Base-by-base conservation (phyloP, 139 green algal species). In the Chlorella sorokiniana region DNA sequence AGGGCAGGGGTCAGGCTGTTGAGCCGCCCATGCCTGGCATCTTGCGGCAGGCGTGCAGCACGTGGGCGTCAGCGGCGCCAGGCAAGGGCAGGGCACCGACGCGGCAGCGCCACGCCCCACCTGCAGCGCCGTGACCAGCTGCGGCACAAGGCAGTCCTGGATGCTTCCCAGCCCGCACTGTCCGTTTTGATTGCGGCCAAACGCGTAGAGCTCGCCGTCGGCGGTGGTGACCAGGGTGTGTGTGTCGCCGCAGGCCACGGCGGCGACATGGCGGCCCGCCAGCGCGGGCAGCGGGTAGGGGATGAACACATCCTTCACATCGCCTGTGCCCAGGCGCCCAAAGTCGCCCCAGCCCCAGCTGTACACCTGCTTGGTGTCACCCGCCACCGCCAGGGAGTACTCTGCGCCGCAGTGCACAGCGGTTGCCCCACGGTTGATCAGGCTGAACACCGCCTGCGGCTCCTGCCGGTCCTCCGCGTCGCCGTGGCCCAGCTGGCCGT, bases 311-410 rank as follows among this genome's bases (percentile, higher is more conserved):
- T 98, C 95, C 20, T 52, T 85, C 42, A 86, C 90, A 62, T 93
- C 85, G 3, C 91, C 93, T 71, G 65, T 96, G 93, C 4, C 95
- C 52, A 98, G 83, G 0, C 95, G 84, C 6, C 94, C 94, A 89
- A 98, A 98, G 81, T 97, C 94, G 38, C 93, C 94, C 93, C 94
- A 98, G 69, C 94, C 94, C 94, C 94, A 98, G 83, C 88, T 94
- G 85, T 92, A 97, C 1, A 96, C 84, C 16, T 86, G 71, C 11
- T 88, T 83, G 37, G 76, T 42, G 0, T 79, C 42, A 1, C 81
- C 65, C 29, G 86, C 93, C 0, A 95, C 83, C 8, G 92, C 93
- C 41, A 96, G 76, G 1, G 88, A 94, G 88, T 97, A 96, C 69
- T 98, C 95, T 31, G 95, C 95, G 27, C 95, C 95, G 70, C 93